Evolutionary conservation across 805 yeast species (phyloP).

Genomic region (Naumovozyma baii): DNA sequence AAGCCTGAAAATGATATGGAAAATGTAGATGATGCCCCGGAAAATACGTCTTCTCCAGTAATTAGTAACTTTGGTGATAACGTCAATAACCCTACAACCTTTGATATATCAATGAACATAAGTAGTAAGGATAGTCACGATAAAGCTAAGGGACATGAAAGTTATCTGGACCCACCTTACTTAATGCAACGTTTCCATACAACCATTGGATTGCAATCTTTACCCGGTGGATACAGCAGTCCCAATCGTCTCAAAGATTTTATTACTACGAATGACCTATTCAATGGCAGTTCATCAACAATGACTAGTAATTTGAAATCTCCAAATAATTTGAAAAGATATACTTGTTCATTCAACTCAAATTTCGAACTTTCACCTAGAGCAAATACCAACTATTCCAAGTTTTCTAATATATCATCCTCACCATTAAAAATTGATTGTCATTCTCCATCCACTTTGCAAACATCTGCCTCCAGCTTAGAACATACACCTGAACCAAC

Average conservation of each 20-base stretch:
- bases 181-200: constrained; percentile 13
- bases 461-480: constrained; percentile 7
- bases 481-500: constrained; percentile 18
- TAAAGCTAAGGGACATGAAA: background rate
- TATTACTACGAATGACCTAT: background rate
- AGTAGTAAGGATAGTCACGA: background rate
- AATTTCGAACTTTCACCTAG: constrained; percentile 26
- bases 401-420: background rate
- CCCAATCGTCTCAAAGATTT: background rate
- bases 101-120: background rate
- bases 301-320: constrained; percentile 7
- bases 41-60: background rate
- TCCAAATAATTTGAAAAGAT: constrained; percentile 21
- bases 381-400: background rate
- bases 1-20: background rate
- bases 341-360: constrained; percentile 29
- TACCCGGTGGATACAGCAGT: background rate
- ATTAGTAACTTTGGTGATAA: background rate
- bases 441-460: background rate
- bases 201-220: constrained; percentile 8
- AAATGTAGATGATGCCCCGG: background rate
- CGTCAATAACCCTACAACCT: background rate
- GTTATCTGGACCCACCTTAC: constrained; percentile 8
- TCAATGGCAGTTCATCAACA: background rate
- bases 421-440: background rate